Evolutionary conservation across 2,329 filamentous ascomycete species (phyloP).

Genomic region (Monilinia fructigena): DNA sequence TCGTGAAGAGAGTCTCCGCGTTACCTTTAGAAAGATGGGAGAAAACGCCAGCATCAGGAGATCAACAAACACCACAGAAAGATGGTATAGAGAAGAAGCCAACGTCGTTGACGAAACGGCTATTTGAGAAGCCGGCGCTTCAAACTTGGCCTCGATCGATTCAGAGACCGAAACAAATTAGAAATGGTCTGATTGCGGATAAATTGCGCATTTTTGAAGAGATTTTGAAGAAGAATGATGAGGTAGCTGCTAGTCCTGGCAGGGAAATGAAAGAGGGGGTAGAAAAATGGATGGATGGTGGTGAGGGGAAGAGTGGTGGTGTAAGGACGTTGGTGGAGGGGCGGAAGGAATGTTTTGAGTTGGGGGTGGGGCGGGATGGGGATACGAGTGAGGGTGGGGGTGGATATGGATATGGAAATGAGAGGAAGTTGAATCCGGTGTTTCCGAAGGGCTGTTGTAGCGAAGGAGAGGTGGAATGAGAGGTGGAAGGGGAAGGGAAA

Average conservation of each 20-base stretch:
- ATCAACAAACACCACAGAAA: background rate
- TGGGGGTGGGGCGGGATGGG: background rate
- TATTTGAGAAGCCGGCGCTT: background rate
- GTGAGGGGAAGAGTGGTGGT: background rate
- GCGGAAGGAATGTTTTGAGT: constrained; percentile 11
- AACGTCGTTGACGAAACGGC: background rate
- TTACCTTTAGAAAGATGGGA: background rate
- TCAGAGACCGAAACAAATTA: constrained; percentile 13
- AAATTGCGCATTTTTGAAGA: constrained; percentile 35
- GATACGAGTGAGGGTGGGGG: background rate
- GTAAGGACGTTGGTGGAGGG: background rate
- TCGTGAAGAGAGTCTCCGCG: constrained; percentile 1
- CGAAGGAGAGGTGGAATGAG: background rate
- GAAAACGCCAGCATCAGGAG: background rate
- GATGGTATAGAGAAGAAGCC: background rate
- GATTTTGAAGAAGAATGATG: constrained; percentile 1
- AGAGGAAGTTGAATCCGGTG: background rate
- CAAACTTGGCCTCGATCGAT: constrained; percentile 9
- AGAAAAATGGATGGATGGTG: constrained; percentile 1
- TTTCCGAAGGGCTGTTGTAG: background rate
- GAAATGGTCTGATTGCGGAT: constrained; percentile 32
- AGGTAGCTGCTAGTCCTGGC: background rate
- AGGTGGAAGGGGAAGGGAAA: background rate
- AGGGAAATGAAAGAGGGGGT: background rate
- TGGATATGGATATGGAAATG: background rate